These are phyloP conservation scores for Meripilus lineatus DNA, from an alignment of 1,284 basidiomycete genomes.

Conservation along the genomic window DNA sequence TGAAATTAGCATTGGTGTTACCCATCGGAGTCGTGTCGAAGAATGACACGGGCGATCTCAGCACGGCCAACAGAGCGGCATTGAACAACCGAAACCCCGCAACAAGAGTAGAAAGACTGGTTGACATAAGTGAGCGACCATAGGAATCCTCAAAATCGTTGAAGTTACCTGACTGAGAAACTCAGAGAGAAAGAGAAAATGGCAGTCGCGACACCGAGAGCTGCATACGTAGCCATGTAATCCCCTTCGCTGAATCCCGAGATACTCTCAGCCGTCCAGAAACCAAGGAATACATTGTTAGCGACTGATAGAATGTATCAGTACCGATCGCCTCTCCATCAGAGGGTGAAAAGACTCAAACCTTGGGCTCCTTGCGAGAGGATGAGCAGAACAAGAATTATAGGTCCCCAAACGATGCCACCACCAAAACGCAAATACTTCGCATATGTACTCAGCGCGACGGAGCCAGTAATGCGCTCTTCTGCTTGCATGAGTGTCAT, in stretches of 20 bases:
- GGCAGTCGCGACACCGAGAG: slow-evolving; percentile 52
- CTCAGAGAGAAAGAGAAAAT: slow-evolving; percentile 53
- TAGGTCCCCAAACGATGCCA: slow-evolving; percentile 33
- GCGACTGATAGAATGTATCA: slow-evolving; percentile 22
- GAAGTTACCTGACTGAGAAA: slow-evolving; percentile 45
- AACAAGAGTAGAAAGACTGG: slow-evolving; percentile 51
- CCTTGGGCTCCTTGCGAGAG: slow-evolving; percentile 28
- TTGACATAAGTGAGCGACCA: neutral
- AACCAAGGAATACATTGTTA: slow-evolving; percentile 37
- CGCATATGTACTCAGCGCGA: slow-evolving; percentile 28
- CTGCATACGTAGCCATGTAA: slow-evolving; percentile 70
- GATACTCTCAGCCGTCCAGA: slow-evolving; percentile 34
- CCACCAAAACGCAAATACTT: slow-evolving; percentile 44
- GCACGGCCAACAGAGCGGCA: slow-evolving; percentile 47
- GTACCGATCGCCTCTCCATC: neutral
- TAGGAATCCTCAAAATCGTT: neutral
- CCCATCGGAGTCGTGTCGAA: slow-evolving; percentile 85
- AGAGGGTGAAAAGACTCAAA: slow-evolving; percentile 8
- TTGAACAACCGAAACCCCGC: slow-evolving; percentile 62
- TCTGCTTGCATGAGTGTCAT: slow-evolving; percentile 32
- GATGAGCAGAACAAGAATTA: slow-evolving; percentile 31
- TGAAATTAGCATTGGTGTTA: slow-evolving; percentile 27
- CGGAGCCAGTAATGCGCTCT: slow-evolving; percentile 31
- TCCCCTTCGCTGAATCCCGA: slow-evolving; percentile 48
- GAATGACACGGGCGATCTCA: slow-evolving; percentile 68